phyloP scores from a whole-genome alignment of 306 rosid species.

The Vigna radiata region DNA sequence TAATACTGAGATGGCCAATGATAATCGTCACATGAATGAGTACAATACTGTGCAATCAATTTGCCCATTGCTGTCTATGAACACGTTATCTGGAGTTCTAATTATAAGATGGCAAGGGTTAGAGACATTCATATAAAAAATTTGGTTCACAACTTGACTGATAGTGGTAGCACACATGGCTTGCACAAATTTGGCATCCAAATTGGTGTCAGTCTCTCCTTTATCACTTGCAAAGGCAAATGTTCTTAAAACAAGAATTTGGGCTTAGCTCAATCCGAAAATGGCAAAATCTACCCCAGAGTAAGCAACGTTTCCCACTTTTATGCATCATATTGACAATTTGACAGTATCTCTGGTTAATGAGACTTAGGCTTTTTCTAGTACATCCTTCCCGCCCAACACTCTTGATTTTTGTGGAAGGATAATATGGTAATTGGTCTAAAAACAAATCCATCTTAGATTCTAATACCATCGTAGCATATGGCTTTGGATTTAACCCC shows the following conservation, averaged over 20 bases:
- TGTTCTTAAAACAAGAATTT: not conserved
- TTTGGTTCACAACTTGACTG: not conserved
- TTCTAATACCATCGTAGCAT: too few relatives aligned
- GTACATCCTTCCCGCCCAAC: too few relatives aligned
- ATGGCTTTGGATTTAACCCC: too few relatives aligned
- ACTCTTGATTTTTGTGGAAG: too few relatives aligned
- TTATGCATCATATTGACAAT: too few relatives aligned
- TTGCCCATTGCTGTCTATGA: not conserved
- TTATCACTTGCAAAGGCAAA: not conserved
- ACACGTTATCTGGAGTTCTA: not conserved
- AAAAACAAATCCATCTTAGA: too few relatives aligned
- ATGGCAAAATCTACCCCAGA: too few relatives aligned
- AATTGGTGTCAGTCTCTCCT: not conserved
- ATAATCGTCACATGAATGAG: not conserved
- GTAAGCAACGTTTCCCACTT: too few relatives aligned
- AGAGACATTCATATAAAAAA: not conserved
- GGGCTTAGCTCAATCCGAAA: too few relatives aligned
- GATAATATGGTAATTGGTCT: too few relatives aligned
- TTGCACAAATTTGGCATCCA: not conserved
- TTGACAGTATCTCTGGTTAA: too few relatives aligned
- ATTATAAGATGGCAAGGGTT: not conserved
- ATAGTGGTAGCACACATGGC: not conserved
- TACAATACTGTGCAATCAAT: not conserved
- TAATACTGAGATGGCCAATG: not conserved
- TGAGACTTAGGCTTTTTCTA: too few relatives aligned